Base-by-base conservation (phyloP, 345 rosid species). In the Gossypium thurberi region DNA sequence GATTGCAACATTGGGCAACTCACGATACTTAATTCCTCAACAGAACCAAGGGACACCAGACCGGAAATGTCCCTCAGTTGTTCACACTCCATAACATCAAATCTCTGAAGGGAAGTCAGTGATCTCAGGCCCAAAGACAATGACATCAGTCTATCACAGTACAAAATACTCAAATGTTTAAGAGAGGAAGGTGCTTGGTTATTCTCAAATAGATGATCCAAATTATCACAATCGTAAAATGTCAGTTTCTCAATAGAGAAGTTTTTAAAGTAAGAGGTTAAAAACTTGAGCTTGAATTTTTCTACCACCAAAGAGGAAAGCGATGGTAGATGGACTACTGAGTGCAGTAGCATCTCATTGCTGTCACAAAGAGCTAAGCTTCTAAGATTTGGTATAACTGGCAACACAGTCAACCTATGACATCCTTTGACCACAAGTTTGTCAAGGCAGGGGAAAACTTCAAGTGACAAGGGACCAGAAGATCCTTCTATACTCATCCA, bases 361-460 rank as follows among this genome's bases (percentile, higher is more conserved):
- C 72, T 55, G 78, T 74, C 68, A 69, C 78, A 70, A 55, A 74
- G 63, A 21, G 78, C 81, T 48, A 70, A 57, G 70, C 67, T 74
- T 70, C 53, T 70, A 56, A 78, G 78, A 65, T 70, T 64, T 47
- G 62, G 78, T 63, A 74, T 6, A 10, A 28, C 46, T 23, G 78
- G 81, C 60, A 78, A 69, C 17, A n/a, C 37, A 8, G n/a, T 56
- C 62, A 78, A 65, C 18, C 25, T 74, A 25, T 12, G 11, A 65
- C 81, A 78, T 37, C 81, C 81, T 10, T 53, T 28, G 46, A 74
- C 18, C 20, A 66, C 60, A 37, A 78, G 72, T 63, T 47, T 55
- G 69, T 74, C 75, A 20, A 78, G 81, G 72, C 72, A 17, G 26
- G 75, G 77, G 37, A 78, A 78, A 43, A 67, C 78, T 70, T 70